These are phyloP conservation scores for Hyphopichia homilentoma DNA, from an alignment of 805 yeast genomes.

Conservation along the genomic window DNA sequence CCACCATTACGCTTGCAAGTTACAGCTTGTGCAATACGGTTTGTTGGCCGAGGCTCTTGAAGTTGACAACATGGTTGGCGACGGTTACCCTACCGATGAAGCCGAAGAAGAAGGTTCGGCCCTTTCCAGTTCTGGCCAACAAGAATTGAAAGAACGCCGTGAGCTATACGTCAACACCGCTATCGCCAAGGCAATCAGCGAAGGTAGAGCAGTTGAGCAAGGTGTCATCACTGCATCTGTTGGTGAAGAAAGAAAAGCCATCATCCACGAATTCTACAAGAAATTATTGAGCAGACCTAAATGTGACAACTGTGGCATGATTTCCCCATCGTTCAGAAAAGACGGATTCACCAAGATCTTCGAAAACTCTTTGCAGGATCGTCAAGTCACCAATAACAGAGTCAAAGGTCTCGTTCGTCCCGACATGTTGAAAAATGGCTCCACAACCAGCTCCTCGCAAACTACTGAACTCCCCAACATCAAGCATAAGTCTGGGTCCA, in stretches of 20 bases:
- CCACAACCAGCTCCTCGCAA: constrained; percentile 9
- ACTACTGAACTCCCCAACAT: constrained; percentile 41
- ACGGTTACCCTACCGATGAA: constrained; percentile 38
- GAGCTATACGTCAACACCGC: constrained; percentile 67
- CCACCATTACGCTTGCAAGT: constrained; percentile 73
- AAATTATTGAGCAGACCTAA: constrained; percentile 71
- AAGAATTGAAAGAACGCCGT: constrained; percentile 55
- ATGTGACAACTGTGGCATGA: constrained; percentile 96
- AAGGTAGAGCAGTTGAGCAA: constrained; percentile 62
- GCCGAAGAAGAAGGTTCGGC: constrained; percentile 40
- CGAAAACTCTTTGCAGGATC: constrained; percentile 79
- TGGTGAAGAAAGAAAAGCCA: constrained; percentile 76
- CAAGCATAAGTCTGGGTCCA: constrained; percentile 67
- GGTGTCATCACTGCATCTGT: constrained; percentile 84
- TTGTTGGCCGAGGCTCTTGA: constrained; percentile 73
- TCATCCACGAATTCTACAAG: constrained; percentile 72
- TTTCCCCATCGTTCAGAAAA: constrained; percentile 88
- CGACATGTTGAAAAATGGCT: constrained; percentile 53
- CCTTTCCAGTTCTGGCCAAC: constrained; percentile 35
- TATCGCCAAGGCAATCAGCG: constrained; percentile 68
- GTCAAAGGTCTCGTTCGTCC: constrained; percentile 75
- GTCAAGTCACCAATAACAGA: constrained; percentile 77
- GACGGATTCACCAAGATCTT: constrained; percentile 93
- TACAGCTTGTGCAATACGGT: constrained; percentile 83
- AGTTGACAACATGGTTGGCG: constrained; percentile 59